Evolutionary conservation across 2,329 filamentous ascomycete genomes (phyloP), one percentile per base, ranked within the genome.

Genomic region (Domatiomyces globalis): DNA sequence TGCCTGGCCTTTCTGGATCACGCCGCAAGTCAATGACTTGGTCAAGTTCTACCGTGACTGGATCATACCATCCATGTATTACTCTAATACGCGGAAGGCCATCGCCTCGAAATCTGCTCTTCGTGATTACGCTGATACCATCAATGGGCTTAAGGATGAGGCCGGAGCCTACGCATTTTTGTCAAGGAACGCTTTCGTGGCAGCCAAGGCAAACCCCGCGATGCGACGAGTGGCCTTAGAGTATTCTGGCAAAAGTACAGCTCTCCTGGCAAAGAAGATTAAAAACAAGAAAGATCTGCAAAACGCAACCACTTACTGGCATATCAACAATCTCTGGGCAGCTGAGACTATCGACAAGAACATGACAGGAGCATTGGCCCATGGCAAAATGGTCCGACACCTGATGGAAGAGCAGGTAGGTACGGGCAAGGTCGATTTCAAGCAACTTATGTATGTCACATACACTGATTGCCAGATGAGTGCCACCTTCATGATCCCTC

Each of bases 11-110:
- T 43, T 51, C 17, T 7, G 22, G 7, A 49, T 54, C n/a, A 49
- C 47, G 8, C 22, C 52, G 19, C 49, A 54, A 17, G 49, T 46
- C 19, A 51, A 54, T 22, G 43, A 51, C 5, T 43, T 54, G 10
- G 48, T 54, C 43, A 49, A 46, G 2, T 54, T 54, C 39, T 51
- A 51, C 27, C 45, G 52, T 17, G 49, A 53, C 45, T 51, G 46
- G 43, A 36, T 50, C 15, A 33, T 53, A 10, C 48, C 48, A 17
- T 25, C 19, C 29, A 22, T 27, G 45, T 47, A 47, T 33, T 9
- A 29, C 19, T 18, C 17, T 19, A 17, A 45, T 20, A 15, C 22
- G 19, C 17, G 45, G 15, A 27, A 47, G 17, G 20, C 45, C 27
- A 33, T 18, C 20, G 33, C 20, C 17, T 18, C 22, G 8, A 17